Base-by-base conservation (phyloP, 176 grass and related monocot genomes). In the Luzula sylvatica region DNA sequence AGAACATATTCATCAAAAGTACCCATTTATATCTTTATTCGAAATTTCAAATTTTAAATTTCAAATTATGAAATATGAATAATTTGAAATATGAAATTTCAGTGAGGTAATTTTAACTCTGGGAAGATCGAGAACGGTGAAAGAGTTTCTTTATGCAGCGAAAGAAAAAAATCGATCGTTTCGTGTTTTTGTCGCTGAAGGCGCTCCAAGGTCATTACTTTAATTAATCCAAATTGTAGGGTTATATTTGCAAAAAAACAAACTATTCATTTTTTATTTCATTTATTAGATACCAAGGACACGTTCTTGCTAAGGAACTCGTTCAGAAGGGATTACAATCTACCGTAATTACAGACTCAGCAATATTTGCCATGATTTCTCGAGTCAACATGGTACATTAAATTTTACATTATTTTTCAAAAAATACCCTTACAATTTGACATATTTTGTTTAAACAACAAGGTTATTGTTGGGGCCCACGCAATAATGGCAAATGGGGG, bases 81-180 rank as follows among this genome's bases (percentile, higher is more conserved):
- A 7, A 18, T 42, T 61, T 46, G 46, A 45, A 11, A 19, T 50
- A 35, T 63, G 18, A 8, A 3, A 5, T 64, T 5, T 60, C 65
- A 98, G 85, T 77, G 92, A 98, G 78, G 92, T 98, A 42, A 98
- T 98, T 65, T 70, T 98, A 62, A 98, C 92, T 75, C 70, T 98
- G 59, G 92, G 92, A 15, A 72, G 78, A 61, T 98, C 92, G 26
- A 98, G 72, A 71, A 90, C 92, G 6, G 92, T 98, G 8, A 98
- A 98, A 75, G 92, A 90, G 50, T 98, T 98, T 11, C 78, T 90
- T 56, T 98, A 53, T 69, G 86, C 85, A 52, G 92, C 92, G 3
- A 89, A 90, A 40, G 83, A 98, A 38, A 98, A 90, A 67, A 98
- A 98, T 3, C 65, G 92, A 61, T 83, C 68, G 53, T 98, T 98